These are phyloP conservation scores for Anthoceros angustus DNA, from an alignment of 225 moss, liverwort and hornwort species.

Conservation along the genomic window DNA sequence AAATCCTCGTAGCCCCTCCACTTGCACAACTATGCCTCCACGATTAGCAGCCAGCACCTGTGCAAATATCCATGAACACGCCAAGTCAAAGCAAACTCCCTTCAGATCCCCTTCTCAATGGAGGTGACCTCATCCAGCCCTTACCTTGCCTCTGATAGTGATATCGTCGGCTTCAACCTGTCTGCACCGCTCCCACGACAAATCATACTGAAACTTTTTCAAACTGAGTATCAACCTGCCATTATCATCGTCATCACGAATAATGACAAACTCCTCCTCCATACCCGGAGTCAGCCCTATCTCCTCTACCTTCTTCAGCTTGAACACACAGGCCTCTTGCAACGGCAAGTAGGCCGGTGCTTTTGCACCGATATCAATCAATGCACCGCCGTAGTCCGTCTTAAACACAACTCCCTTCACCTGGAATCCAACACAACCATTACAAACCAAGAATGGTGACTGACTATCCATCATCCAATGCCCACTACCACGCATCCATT, in stretches of 20 bases:
- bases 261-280: conserved; percentile 38
- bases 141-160: conserved; percentile 62
- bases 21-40: conserved; percentile 76
- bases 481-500: no score
- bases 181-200: conserved; percentile 85
- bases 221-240: conserved; percentile 84
- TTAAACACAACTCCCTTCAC: conserved; percentile 90
- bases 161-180: conserved; percentile 83
- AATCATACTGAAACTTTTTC: conserved; percentile 77
- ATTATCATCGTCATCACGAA: conserved; percentile 39
- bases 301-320: conserved; percentile 33
- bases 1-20: conserved; percentile 86
- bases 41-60: conserved; percentile 71
- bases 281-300: conserved; percentile 27
- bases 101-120: neutral
- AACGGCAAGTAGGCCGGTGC: conserved; percentile 33
- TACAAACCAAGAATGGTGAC: neutral
- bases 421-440: conserved; percentile 10
- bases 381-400: conserved; percentile 43
- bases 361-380: conserved; percentile 40
- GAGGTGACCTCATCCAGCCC: neutral
- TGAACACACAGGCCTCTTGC: conserved; percentile 31
- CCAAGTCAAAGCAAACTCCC: neutral
- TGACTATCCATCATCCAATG: neutral
- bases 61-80: neutral